A percentile compares a stretch with the other conserved stretches of the same genome.
phyloP scores from a whole-genome alignment of 306 rosid species.

The Trifolium subterraneum region DNA sequence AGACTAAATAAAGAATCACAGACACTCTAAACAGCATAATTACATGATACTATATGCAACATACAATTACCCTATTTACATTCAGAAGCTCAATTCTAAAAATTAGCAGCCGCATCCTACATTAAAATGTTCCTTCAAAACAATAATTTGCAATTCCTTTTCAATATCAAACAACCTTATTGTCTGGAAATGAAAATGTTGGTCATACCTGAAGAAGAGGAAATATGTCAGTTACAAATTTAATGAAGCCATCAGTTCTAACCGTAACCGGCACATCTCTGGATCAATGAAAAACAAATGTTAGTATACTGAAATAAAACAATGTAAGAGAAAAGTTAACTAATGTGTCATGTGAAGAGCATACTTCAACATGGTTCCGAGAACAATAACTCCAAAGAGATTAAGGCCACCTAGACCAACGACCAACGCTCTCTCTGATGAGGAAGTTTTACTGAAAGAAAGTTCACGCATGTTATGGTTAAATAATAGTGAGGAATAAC shows the following conservation, averaged over 20 bases:
- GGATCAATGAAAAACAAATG: constrained; percentile 40
- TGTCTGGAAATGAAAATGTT: constrained; percentile 31
- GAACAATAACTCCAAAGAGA: constrained; percentile 91
- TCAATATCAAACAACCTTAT: constrained; percentile 16
- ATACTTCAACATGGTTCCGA: constrained; percentile 95
- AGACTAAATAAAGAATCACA: background rate
- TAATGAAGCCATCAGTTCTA: constrained; percentile 79
- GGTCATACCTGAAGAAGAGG: constrained; percentile 88
- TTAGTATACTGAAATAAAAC: constrained; percentile 37
- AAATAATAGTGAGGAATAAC: constrained; percentile 32
- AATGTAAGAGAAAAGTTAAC: constrained; percentile 37
- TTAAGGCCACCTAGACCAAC: constrained; percentile 93
- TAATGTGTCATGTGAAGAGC: constrained; percentile 40
- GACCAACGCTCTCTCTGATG: constrained; percentile 84
- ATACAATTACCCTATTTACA: constrained; percentile 4
- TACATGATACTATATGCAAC: background rate
- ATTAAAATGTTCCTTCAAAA: constrained; percentile 20
- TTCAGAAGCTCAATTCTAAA: constrained; percentile 7
- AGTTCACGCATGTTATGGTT: constrained; percentile 27
- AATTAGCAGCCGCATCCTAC: constrained; percentile 23
- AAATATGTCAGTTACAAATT: constrained; percentile 78
- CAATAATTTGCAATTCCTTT: constrained; percentile 24
- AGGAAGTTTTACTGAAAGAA: constrained; percentile 70
- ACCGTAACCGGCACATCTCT: constrained; percentile 70
- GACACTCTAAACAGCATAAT: background rate